Evolutionary conservation across 2,329 filamentous ascomycete genomes (phyloP).

Genomic region (Colletotrichum tanaceti): DNA sequence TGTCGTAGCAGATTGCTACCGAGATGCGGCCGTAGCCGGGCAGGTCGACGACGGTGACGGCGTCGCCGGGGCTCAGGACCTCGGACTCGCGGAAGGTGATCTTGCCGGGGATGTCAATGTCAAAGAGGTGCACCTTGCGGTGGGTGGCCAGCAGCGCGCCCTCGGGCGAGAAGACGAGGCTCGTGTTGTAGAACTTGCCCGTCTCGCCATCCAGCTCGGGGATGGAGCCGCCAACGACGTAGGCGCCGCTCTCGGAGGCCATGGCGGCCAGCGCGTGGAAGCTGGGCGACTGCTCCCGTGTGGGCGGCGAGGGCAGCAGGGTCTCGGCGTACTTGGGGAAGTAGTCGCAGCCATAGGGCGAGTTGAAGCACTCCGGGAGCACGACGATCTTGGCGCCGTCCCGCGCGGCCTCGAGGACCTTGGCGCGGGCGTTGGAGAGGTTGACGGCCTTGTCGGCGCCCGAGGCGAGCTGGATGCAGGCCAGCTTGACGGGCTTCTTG

Average conservation of each 20-base stretch:
- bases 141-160: slow-evolving; percentile 88
- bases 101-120: slow-evolving; percentile 96
- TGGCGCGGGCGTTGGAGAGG: slow-evolving; percentile 80
- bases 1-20: slow-evolving; percentile 96
- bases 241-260: slow-evolving; percentile 81
- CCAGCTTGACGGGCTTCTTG: slow-evolving; percentile 81
- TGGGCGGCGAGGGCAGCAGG: slow-evolving; percentile 80
- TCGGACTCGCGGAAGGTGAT: slow-evolving; percentile 93
- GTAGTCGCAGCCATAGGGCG: slow-evolving; percentile 89
- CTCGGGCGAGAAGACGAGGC: slow-evolving; percentile 80
- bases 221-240: slow-evolving; percentile 91
- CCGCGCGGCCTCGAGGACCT: slow-evolving; percentile 83
- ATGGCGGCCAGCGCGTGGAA: slow-evolving; percentile 86
- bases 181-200: slow-evolving; percentile 88
- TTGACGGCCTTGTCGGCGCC: slow-evolving; percentile 87
- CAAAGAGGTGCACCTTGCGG: slow-evolving; percentile 95
- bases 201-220: slow-evolving; percentile 76
- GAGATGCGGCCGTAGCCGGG: slow-evolving; percentile 89
- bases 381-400: slow-evolving; percentile 87
- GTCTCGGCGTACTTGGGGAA: slow-evolving; percentile 94
- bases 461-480: slow-evolving; percentile 83
- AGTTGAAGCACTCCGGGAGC: slow-evolving; percentile 98
- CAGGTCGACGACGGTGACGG: slow-evolving; percentile 85
- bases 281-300: slow-evolving; percentile 77
- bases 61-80: slow-evolving; percentile 85